Evolutionary conservation across 2,329 filamentous ascomycete genomes (phyloP).

Genomic region (Neonectria neomacrospora): DNA sequence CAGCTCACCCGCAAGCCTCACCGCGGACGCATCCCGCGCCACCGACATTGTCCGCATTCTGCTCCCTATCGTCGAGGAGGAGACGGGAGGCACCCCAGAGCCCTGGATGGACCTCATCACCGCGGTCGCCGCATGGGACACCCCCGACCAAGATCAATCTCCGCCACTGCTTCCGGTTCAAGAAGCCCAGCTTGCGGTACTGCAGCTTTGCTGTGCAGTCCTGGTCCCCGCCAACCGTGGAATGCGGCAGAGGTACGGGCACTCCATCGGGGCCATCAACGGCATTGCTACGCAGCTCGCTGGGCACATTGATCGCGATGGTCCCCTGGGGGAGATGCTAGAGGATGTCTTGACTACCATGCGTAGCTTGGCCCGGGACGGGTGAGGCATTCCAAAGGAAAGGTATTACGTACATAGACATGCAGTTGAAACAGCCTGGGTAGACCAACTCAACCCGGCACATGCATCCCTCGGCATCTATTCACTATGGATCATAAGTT

Average conservation of each 20-base stretch:
- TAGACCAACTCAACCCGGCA: neutral
- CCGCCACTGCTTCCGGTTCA: slow-evolving; percentile 39
- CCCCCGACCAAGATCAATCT: slow-evolving; percentile 46
- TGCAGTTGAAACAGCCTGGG: neutral
- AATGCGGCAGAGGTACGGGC: slow-evolving; percentile 61
- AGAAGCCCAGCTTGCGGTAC: slow-evolving; percentile 64
- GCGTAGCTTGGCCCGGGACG: slow-evolving; percentile 30
- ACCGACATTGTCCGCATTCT: slow-evolving; percentile 67
- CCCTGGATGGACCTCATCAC: slow-evolving; percentile 69
- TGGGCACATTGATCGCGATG: slow-evolving; percentile 43
- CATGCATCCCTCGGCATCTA: neutral
- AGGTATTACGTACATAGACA: neutral
- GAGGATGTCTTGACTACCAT: slow-evolving; percentile 57
- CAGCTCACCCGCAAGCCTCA: slow-evolving; percentile 39
- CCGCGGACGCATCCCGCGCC: slow-evolving; percentile 56
- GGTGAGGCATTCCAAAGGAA: slow-evolving; percentile 2
- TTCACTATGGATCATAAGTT: too few relatives aligned
- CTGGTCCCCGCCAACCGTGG: slow-evolving; percentile 58
- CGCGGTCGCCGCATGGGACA: slow-evolving; percentile 59
- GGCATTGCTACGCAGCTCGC: slow-evolving; percentile 60
- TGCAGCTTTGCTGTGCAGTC: slow-evolving; percentile 67
- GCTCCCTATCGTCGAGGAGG: slow-evolving; percentile 61
- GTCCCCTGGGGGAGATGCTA: slow-evolving; percentile 55
- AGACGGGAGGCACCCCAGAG: slow-evolving; percentile 58
- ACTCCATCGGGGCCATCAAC: slow-evolving; percentile 62